phyloP scores from a whole-genome alignment of 2,329 filamentous ascomycete genomes.

The Colletotrichum salicis region DNA sequence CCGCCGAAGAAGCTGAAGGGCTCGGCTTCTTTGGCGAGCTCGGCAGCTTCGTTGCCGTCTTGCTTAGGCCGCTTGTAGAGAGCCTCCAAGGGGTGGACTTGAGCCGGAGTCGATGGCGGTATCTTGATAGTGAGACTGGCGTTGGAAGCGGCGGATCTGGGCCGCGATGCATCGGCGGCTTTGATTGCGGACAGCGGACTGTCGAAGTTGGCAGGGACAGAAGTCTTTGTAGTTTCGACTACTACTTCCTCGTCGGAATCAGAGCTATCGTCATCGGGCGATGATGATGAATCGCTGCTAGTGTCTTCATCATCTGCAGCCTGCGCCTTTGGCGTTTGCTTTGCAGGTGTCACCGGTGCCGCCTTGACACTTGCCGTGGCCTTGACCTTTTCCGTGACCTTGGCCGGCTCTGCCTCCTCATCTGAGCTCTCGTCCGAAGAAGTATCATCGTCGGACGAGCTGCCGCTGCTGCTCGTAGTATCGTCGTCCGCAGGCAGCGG shows the following conservation, averaged over 20 bases:
- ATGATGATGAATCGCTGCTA: conserved; percentile 39
- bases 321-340: conserved; percentile 29
- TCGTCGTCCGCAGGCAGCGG: conserved; percentile 43
- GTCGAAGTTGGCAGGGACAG: neutral
- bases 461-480: conserved; percentile 52
- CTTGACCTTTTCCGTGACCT: conserved; percentile 21
- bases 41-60: conserved; percentile 44
- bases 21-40: conserved; percentile 12
- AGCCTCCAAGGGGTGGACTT: conserved; percentile 88
- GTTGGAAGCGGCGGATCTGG: conserved; percentile 62
- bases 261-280: conserved; percentile 35
- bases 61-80: conserved; percentile 81
- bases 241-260: conserved; percentile 40
- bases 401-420: conserved; percentile 36
- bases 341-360: conserved; percentile 24
- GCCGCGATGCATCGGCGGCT: conserved; percentile 50
- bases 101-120: conserved; percentile 56
- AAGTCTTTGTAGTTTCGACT: conserved; percentile 32
- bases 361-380: conserved; percentile 5
- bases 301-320: conserved; percentile 39
- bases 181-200: conserved; percentile 35
- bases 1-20: conserved; percentile 76
- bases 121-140: conserved; percentile 67
- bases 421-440: conserved; percentile 47
- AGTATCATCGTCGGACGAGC: conserved; percentile 45